Evolutionary conservation across 192 early-diverging fungal species (phyloP).

Genomic region (Gigaspora rosea): DNA sequence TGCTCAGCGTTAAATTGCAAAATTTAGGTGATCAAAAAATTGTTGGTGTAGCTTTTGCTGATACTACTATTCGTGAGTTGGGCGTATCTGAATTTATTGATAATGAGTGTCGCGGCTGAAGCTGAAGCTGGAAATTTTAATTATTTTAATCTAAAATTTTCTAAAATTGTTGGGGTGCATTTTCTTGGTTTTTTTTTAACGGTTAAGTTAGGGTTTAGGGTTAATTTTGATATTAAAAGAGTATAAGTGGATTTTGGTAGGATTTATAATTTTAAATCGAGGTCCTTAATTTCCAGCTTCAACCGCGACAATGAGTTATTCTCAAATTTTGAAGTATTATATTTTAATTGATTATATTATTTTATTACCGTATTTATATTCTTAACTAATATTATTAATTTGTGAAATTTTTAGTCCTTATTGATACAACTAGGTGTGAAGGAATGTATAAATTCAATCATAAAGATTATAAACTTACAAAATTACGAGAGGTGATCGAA

Average conservation of each 20-base stretch:
- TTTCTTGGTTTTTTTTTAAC: too few species aligned
- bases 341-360: neutral
- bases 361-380: neutral
- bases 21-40: constrained; percentile 63
- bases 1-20: constrained; percentile 73
- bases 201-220: too few species aligned
- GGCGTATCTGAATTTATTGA: constrained; percentile 91
- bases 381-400: neutral
- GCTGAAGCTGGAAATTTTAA: too few species aligned
- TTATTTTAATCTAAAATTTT: too few species aligned
- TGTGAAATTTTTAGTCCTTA: constrained; percentile 58
- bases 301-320: too few species aligned
- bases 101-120: too few species aligned
- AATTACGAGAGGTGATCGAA: constrained; percentile 69
- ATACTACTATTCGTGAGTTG: constrained; percentile 77
- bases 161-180: too few species aligned
- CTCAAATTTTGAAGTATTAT: constrained; percentile 84
- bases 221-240: too few species aligned
- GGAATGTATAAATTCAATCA: constrained; percentile 77
- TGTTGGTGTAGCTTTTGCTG: constrained; percentile 89
- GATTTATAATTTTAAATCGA: too few species aligned
- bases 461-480: constrained; percentile 68
- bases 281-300: too few species aligned
- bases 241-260: too few species aligned
- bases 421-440: constrained; percentile 92